Evolutionary conservation across 2,329 filamentous ascomycete species (phyloP).

Genomic region (Lachnellula arida): DNA sequence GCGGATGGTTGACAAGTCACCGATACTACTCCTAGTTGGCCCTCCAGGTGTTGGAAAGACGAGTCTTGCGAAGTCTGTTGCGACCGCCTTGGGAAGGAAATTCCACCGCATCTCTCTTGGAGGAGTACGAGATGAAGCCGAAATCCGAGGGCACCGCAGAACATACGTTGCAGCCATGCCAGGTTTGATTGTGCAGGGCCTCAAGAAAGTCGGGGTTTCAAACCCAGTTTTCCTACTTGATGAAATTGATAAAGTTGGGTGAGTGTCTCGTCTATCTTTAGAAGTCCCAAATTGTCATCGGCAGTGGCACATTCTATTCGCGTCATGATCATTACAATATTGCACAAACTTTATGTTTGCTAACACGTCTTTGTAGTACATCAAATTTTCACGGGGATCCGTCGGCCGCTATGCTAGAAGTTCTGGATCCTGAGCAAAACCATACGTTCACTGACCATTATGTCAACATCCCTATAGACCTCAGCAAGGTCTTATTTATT

Average conservation of each 20-base stretch:
- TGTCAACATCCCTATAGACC: conserved; percentile 88
- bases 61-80: conserved; percentile 87
- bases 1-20: conserved; percentile 89
- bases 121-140: conserved; percentile 91
- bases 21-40: conserved; percentile 87
- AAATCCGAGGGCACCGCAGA: conserved; percentile 89
- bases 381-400: conserved; percentile 94
- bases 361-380: conserved; percentile 40
- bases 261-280: conserved; percentile 10
- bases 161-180: conserved; percentile 99
- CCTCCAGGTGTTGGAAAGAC: conserved; percentile 96
- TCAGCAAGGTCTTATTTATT: conserved; percentile 96
- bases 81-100: conserved; percentile 84
- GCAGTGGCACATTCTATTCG: background rate
- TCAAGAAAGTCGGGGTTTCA: conserved; percentile 92
- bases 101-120: conserved; percentile 97
- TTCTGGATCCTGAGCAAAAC: conserved; percentile 96
- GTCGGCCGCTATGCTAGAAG: conserved; percentile 95
- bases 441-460: conserved; percentile 94
- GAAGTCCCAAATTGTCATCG: background rate
- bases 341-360: background rate
- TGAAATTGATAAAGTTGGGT: conserved; percentile 91
- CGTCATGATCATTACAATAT: too few relatives aligned
- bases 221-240: conserved; percentile 96
- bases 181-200: conserved; percentile 83